phyloP scores from a whole-genome alignment of 2,329 filamentous ascomycete genomes.

The Didymella arachidicola region DNA sequence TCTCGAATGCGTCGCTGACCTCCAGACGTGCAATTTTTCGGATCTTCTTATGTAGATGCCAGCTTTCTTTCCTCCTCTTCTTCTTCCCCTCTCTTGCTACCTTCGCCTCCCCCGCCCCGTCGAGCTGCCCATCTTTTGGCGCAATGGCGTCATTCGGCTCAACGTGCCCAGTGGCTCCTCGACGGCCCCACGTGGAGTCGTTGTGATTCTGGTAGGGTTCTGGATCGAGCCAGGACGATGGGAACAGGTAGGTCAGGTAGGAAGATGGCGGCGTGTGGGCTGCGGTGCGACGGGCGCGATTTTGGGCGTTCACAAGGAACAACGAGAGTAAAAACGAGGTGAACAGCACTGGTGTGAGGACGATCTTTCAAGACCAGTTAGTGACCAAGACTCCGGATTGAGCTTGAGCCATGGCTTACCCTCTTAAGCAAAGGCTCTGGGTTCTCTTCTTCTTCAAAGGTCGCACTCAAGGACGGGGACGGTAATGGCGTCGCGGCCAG shows the following conservation, averaged over 20 bases:
- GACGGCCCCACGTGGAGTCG: constrained; percentile 37
- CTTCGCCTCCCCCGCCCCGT: constrained; percentile 1
- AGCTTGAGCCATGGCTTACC: constrained; percentile 24
- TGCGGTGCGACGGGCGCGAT: constrained; percentile 59
- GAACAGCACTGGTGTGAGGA: constrained; percentile 71
- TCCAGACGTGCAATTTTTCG: constrained; percentile 68
- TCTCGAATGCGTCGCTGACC: constrained; percentile 68
- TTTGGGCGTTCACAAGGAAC: constrained; percentile 67
- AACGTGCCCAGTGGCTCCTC: constrained; percentile 28
- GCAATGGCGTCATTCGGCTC: constrained; percentile 33
- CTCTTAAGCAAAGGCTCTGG: constrained; percentile 37
- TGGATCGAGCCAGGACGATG: constrained; percentile 46
- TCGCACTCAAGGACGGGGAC: constrained; percentile 34
- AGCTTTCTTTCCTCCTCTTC: constrained; percentile 38
- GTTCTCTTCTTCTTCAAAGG: constrained; percentile 24
- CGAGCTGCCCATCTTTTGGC: constrained; percentile 17
- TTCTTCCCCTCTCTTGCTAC: constrained; percentile 8
- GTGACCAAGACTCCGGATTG: neutral
- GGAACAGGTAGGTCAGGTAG: constrained; percentile 33
- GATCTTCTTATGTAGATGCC: constrained; percentile 54
- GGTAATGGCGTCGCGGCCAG: constrained; percentile 36
- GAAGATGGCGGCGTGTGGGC: constrained; percentile 35
- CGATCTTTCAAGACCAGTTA: constrained; percentile 36
- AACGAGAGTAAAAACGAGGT: constrained; percentile 71
- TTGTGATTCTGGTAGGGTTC: constrained; percentile 55